Evolutionary conservation across 106 monocot genomes (phyloP).

Genomic region (Dactylorhiza incarnata): DNA sequence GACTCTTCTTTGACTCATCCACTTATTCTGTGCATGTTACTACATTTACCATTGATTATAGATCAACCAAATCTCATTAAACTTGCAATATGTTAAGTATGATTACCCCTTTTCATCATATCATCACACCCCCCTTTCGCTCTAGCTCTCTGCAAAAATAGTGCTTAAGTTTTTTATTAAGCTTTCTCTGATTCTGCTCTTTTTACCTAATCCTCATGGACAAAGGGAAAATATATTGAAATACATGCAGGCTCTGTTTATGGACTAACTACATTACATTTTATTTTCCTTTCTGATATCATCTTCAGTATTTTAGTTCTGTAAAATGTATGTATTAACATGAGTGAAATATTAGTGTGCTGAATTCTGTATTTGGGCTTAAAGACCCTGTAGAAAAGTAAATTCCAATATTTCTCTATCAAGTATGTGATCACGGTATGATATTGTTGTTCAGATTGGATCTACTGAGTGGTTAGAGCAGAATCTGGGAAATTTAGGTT

Average conservation of each 20-base stretch:
- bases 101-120: not conserved
- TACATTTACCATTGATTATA: not conserved
- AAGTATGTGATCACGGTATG: not conserved
- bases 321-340: not conserved
- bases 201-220: not conserved
- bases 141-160: not conserved
- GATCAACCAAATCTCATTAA: not conserved
- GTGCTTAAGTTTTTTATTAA: too few species aligned
- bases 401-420: not conserved
- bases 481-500: constrained; percentile 47
- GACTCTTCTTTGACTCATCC: not conserved
- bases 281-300: not conserved
- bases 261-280: not conserved
- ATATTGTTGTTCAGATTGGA: constrained; percentile 57
- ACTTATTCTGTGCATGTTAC: not conserved
- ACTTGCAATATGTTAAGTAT: not conserved
- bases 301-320: not conserved
- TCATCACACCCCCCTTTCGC: not conserved
- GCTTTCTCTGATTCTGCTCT: too few species aligned
- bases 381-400: not conserved
- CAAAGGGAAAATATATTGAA: not conserved
- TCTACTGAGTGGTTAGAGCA: constrained; percentile 98
- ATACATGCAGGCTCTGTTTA: not conserved
- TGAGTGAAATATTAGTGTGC: not conserved
- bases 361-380: not conserved